Conservation (phyloP, 202 grass and related monocot species). For the Schoenoplectus triqueter region DNA sequence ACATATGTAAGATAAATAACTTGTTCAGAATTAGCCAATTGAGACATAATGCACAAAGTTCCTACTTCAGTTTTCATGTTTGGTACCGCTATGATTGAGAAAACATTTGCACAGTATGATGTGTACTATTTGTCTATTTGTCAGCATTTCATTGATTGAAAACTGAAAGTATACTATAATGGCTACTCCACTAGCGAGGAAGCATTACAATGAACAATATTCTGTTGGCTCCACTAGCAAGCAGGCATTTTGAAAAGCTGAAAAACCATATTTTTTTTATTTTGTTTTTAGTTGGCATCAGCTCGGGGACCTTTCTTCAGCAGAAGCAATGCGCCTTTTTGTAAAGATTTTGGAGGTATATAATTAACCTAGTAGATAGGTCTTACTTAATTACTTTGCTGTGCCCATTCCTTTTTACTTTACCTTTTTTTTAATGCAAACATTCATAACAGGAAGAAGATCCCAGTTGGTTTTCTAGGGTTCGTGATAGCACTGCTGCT, state of each 20-base stretch:
- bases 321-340: slow-evolving; percentile 97
- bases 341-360: slow-evolving; percentile 99
- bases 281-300: slow-evolving; percentile 82
- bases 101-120: not conserved
- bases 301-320: slow-evolving; percentile 82
- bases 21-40: slow-evolving; percentile 7
- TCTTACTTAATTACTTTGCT: slow-evolving; percentile 9
- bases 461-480: slow-evolving; percentile 92
- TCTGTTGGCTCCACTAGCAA: not conserved
- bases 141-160: not conserved
- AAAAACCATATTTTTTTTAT: not conserved
- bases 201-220: slow-evolving; percentile 17
- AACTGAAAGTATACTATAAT: slow-evolving; percentile 4
- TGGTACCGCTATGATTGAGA: not conserved
- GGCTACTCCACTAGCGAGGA: not conserved
- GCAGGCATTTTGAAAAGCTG: slow-evolving; percentile 28
- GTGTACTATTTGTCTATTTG: not conserved
- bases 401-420: slow-evolving; percentile 33
- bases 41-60: not conserved
- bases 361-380: not conserved
- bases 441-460: slow-evolving; percentile 76
- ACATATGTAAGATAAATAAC: not conserved
- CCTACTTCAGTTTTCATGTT: not conserved
- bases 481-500: slow-evolving; percentile 62
- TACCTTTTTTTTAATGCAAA: slow-evolving; percentile 26